Conservation (phyloP, 2,329 filamentous ascomycete genomes). For the Conoideocrella luteorostrata region DNA sequence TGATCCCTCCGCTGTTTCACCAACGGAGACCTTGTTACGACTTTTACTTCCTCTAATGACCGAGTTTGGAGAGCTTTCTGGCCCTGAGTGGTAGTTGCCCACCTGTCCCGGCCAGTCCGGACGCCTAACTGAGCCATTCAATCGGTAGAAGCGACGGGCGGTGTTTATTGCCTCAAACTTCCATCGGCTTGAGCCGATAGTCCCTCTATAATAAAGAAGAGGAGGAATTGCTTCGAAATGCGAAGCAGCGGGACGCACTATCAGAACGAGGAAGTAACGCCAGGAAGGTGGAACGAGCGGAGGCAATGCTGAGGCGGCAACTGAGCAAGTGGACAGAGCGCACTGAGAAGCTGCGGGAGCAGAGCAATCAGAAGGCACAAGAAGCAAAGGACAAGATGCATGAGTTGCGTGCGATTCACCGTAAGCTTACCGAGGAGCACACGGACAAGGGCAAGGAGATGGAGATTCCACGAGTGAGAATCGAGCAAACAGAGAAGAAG, state of each 20-base stretch:
- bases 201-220: no score
- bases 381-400: conserved; percentile 86
- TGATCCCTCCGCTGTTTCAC: conserved; percentile 4
- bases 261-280: conserved; percentile 85
- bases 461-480: conserved; percentile 83
- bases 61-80: conserved; percentile 9
- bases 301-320: conserved; percentile 77
- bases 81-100: conserved; percentile 6
- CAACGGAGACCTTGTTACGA: conserved; percentile 8
- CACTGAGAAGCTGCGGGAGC: conserved; percentile 75
- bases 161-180: no score
- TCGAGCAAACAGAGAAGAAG: conserved; percentile 99
- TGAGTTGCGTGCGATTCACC: conserved; percentile 73
- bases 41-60: conserved; percentile 11
- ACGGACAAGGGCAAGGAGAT: conserved; percentile 85
- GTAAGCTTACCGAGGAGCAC: conserved; percentile 75
- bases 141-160: background rate
- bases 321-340: conserved; percentile 79
- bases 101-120: conserved; percentile 8
- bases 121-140: conserved; percentile 2
- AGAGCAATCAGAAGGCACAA: conserved; percentile 73
- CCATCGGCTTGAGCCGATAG: no score
- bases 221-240: conserved; percentile 75
- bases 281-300: conserved; percentile 82
- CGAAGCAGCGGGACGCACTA: conserved; percentile 77